phyloP scores from a whole-genome alignment of 495 filamentous ascomycete genomes.

The Daldinia decipiens region DNA sequence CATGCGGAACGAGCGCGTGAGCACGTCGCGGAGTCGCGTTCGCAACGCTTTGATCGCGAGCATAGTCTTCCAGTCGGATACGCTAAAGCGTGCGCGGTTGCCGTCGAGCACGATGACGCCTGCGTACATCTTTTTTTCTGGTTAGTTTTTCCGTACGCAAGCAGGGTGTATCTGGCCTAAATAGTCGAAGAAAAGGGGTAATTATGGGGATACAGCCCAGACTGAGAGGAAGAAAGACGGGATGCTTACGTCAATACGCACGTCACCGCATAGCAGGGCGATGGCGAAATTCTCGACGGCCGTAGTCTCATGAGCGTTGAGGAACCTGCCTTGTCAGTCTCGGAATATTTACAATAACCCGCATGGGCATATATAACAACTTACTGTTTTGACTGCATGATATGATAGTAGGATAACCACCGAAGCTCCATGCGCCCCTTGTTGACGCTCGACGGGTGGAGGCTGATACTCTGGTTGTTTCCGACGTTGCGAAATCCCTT shows the following conservation, averaged over 20 bases:
- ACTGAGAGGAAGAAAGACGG: background rate
- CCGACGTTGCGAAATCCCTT: constrained; percentile 90
- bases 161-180: background rate
- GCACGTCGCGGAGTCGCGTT: constrained; percentile 71
- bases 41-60: constrained; percentile 84
- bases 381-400: constrained; percentile 89
- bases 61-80: constrained; percentile 91
- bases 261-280: constrained; percentile 85
- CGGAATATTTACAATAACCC: background rate
- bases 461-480: constrained; percentile 86
- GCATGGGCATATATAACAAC: constrained; percentile 31
- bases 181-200: background rate
- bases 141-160: constrained; percentile 14
- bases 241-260: constrained; percentile 73
- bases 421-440: constrained; percentile 72
- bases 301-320: constrained; percentile 91
- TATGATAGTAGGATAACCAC: constrained; percentile 93
- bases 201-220: too few species aligned
- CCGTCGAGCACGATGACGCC: constrained; percentile 87
- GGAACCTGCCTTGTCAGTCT: constrained; percentile 60
- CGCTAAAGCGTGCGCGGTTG: constrained; percentile 85
- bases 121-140: constrained; percentile 70
- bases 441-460: constrained; percentile 89
- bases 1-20: constrained; percentile 73
- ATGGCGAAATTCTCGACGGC: constrained; percentile 83